Evolutionary conservation across 345 rosid genomes (phyloP).

Genomic region (sweet orange (Citrus sinensis)): DNA sequence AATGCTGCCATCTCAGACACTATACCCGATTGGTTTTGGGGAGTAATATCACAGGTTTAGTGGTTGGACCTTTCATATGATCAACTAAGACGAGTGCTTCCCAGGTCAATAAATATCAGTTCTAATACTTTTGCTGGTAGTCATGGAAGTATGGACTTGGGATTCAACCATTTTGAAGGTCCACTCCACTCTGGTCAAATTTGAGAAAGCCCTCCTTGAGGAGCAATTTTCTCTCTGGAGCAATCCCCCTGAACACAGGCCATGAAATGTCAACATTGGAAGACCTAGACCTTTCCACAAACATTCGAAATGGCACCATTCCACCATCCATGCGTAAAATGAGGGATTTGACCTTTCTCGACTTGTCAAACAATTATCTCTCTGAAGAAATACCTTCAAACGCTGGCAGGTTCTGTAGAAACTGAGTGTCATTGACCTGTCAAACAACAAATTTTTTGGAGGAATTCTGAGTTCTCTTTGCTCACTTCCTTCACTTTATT

Average conservation of each 20-base stretch:
- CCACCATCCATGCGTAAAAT: slow-evolving; percentile 12
- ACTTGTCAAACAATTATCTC: slow-evolving; percentile 23
- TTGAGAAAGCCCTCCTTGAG: slow-evolving; percentile 3
- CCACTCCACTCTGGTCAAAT: slow-evolving; percentile 14
- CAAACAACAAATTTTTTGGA: slow-evolving; percentile 28
- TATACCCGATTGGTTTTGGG: slow-evolving; percentile 30
- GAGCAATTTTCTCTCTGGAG: slow-evolving; percentile 17
- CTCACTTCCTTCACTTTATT: not conserved
- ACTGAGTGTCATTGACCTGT: not conserved
- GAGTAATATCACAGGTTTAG: not conserved
- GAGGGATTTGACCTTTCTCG: slow-evolving; percentile 2
- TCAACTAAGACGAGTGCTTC: slow-evolving; percentile 1
- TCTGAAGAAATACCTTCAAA: slow-evolving; percentile 7
- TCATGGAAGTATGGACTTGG: not conserved
- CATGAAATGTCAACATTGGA: not conserved
- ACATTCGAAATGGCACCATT: slow-evolving; percentile 22
- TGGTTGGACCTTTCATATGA: slow-evolving; percentile 6
- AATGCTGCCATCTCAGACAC: slow-evolving; percentile 6
- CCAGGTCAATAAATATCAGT: not conserved
- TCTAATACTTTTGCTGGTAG: not conserved
- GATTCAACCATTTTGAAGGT: slow-evolving; percentile 22
- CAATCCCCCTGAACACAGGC: slow-evolving; percentile 5
- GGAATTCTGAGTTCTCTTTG: slow-evolving; percentile 9
- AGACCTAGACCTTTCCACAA: slow-evolving; percentile 20
- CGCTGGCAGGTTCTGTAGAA: not conserved